Percentiles rank a stretch among this genome's conserved stretches.
These are phyloP conservation scores for Aphanomyces astaci DNA, from an alignment of 352 stramenopile species.

Conservation along the genomic window DNA sequence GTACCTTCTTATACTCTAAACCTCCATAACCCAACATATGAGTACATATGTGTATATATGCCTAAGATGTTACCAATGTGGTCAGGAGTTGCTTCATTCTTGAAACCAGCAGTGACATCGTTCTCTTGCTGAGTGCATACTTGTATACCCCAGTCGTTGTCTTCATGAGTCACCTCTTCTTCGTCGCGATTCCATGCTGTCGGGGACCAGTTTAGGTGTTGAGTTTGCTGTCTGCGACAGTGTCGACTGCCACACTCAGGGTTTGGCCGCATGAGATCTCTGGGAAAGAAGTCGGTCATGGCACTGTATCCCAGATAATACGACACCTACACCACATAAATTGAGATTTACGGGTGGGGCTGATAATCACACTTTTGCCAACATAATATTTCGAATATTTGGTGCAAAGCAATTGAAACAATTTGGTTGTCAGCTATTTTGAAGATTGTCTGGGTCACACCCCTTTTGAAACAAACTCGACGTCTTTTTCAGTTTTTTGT, in stretches of 20 bases:
- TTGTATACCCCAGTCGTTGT: constrained; percentile 87
- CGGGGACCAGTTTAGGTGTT: constrained; percentile 46
- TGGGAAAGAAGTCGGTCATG: constrained; percentile 84
- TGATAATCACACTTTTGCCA: too few relatives aligned
- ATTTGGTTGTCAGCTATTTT: too few relatives aligned
- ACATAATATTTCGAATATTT: too few relatives aligned
- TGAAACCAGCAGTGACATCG: constrained; percentile 14
- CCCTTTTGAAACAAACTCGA: too few relatives aligned
- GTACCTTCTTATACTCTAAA: too few relatives aligned
- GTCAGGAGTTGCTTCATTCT: constrained; percentile 41
- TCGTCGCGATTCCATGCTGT: constrained; percentile 59
- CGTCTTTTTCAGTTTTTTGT: too few relatives aligned
- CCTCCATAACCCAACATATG: constrained; percentile 72
- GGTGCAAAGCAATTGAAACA: too few relatives aligned
- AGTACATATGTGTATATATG: too few relatives aligned
- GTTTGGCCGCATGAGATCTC: constrained; percentile 72
- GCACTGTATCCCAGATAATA: constrained; percentile 86
- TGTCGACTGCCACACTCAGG: constrained; percentile 72
- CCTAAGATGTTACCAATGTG: too few relatives aligned
- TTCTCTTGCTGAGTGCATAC: constrained; percentile 32
- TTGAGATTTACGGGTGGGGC: too few relatives aligned
- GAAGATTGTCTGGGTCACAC: too few relatives aligned
- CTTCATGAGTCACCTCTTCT: constrained; percentile 44
- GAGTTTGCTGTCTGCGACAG: constrained; percentile 63
- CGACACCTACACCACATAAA: constrained; percentile 53